phyloP scores from a whole-genome alignment of 352 stramenopile genomes.

The Phytophthora lateralis region DNA sequence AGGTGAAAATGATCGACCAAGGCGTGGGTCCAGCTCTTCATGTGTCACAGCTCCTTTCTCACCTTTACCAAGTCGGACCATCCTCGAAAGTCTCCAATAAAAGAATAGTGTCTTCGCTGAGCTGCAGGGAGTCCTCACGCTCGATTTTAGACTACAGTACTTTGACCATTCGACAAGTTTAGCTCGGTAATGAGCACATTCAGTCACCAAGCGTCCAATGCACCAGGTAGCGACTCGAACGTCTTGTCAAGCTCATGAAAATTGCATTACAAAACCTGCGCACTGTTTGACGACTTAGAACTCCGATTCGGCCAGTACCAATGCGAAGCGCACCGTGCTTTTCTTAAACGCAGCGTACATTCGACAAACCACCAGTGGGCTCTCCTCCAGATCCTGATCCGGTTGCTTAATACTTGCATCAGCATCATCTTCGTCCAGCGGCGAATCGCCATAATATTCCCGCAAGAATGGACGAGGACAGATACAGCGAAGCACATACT shows the following conservation, averaged over 20 bases:
- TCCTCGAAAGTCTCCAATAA: neutral
- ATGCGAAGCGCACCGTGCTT: constrained; percentile 77
- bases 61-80: neutral
- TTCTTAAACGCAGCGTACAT: constrained; percentile 84
- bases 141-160: neutral
- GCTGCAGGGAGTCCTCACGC: neutral
- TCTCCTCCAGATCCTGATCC: constrained; percentile 50
- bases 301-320: constrained; percentile 74
- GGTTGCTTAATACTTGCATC: constrained; percentile 11
- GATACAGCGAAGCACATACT: constrained; percentile 81
- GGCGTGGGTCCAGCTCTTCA: neutral
- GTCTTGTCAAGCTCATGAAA: neutral
- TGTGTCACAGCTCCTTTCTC: neutral
- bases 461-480: constrained; percentile 70
- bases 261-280: neutral
- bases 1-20: constrained; percentile 7
- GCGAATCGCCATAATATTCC: constrained; percentile 42
- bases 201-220: too few relatives aligned
- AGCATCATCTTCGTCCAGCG: constrained; percentile 27
- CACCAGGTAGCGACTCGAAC: neutral
- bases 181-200: neutral
- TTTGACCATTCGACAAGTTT: neutral
- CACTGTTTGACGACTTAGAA: constrained; percentile 49
- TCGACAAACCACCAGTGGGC: constrained; percentile 72
- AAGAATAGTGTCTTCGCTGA: too few relatives aligned